phyloP scores from a whole-genome alignment of 352 stramenopile genomes.

The Vaucheria bursata region DNA sequence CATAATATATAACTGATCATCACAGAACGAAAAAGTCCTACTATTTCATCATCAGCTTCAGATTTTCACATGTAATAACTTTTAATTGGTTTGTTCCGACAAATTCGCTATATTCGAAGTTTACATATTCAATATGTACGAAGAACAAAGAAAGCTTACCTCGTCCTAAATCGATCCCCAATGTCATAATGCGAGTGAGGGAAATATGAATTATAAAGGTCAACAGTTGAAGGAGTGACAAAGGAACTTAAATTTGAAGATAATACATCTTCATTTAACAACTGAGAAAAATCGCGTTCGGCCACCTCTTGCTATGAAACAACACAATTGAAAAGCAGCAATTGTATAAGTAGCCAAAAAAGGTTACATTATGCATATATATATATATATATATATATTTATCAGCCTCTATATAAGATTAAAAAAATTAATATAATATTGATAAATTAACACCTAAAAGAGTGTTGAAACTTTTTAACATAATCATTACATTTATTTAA shows the following conservation, averaged over 20 bases:
- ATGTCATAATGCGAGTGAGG: too few species aligned
- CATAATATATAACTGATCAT: too few species aligned
- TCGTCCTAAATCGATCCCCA: too few species aligned
- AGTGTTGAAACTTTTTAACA: not conserved
- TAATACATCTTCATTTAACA: not conserved
- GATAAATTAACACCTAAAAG: not conserved
- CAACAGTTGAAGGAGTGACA: not conserved
- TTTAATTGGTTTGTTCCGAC: too few species aligned
- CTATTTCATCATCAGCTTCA: too few species aligned
- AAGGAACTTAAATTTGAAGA: not conserved
- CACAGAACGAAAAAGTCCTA: too few species aligned
- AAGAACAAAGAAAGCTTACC: too few species aligned
- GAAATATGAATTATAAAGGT: not conserved
- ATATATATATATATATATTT: not conserved
- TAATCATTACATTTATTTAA: not conserved
- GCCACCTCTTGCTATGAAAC: not conserved
- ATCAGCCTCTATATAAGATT: not conserved
- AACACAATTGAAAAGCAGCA: not conserved
- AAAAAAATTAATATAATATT: not conserved
- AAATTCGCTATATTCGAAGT: too few species aligned
- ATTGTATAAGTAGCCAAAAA: not conserved
- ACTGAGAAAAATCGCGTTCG: not conserved
- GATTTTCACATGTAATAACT: too few species aligned
- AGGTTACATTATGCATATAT: not conserved
- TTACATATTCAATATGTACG: too few species aligned